Evolutionary conservation across 345 rosid genomes (phyloP).

Genomic region (Eutrema heterophyllum): DNA sequence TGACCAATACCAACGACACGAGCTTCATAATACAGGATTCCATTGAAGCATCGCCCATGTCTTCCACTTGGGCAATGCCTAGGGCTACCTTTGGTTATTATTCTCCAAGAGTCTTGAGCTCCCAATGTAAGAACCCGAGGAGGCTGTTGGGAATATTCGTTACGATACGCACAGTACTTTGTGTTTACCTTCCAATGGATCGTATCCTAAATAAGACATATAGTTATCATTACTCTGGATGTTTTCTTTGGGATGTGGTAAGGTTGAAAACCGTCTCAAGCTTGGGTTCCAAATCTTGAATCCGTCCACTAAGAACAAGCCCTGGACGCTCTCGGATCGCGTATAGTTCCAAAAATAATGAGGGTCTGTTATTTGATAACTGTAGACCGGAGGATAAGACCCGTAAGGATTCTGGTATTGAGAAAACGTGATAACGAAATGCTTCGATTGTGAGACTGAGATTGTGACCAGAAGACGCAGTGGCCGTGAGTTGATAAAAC

Average conservation of each 20-base stretch:
- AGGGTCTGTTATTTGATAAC: not conserved
- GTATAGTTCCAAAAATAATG: too few relatives aligned
- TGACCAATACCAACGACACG: too few relatives aligned
- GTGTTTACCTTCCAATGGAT: not conserved
- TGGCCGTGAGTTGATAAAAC: not conserved
- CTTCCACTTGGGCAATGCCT: not conserved
- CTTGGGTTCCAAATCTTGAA: not conserved
- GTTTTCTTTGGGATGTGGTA: not conserved
- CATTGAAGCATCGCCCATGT: not conserved
- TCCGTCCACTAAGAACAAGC: not conserved
- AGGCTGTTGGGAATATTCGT: too few relatives aligned
- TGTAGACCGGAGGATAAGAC: not conserved
- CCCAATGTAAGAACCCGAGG: not conserved
- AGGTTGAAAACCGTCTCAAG: not conserved
- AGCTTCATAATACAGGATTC: not conserved
- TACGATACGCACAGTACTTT: not conserved
- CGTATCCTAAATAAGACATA: not conserved
- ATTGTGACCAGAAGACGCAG: not conserved
- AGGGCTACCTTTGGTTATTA: not conserved
- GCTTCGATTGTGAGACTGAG: too few relatives aligned
- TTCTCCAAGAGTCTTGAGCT: not conserved
- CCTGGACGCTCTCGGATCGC: not conserved
- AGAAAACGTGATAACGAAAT: not conserved
- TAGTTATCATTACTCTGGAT: not conserved
- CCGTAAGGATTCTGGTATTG: not conserved